Evolutionary conservation across 768 basidiomycete genomes (phyloP).

Genomic region (Rhodotorula toruloides): DNA sequence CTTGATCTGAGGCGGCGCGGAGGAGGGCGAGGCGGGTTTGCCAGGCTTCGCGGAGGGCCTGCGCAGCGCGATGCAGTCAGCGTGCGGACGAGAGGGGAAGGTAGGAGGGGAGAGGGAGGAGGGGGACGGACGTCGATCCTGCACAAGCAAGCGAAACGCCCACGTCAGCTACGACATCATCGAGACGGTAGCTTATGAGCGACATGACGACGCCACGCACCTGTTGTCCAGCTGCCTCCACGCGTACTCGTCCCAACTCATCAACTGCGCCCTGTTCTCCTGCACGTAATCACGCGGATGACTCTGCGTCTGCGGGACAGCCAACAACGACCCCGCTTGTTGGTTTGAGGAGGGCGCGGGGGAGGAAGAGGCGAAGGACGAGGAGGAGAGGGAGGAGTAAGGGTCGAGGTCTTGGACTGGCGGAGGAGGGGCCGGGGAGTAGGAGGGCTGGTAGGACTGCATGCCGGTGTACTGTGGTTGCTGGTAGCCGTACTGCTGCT

Average conservation of each 20-base stretch:
- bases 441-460: too few species aligned
- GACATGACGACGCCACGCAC: not conserved
- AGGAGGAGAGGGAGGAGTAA: conserved; percentile 15
- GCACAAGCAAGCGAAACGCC: too few species aligned
- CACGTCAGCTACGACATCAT: too few species aligned
- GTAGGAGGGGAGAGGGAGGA: not conserved
- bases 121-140: not conserved
- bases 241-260: conserved; percentile 25
- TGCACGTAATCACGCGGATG: conserved; percentile 30
- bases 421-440: too few species aligned
- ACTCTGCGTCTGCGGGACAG: conserved; percentile 14
- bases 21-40: conserved; percentile 13
- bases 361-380: not conserved
- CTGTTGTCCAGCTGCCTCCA: conserved; percentile 27
- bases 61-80: not conserved
- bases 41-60: conserved; percentile 32
- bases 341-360: not conserved
- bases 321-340: not conserved
- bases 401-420: conserved; percentile 36
- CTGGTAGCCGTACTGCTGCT: not conserved
- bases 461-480: not conserved
- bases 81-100: not conserved
- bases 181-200: not conserved
- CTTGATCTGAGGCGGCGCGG: conserved; percentile 12
- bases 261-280: conserved; percentile 13